Conservation (phyloP, 2,329 filamentous ascomycete species). For the Zasmidium cellare region DNA sequence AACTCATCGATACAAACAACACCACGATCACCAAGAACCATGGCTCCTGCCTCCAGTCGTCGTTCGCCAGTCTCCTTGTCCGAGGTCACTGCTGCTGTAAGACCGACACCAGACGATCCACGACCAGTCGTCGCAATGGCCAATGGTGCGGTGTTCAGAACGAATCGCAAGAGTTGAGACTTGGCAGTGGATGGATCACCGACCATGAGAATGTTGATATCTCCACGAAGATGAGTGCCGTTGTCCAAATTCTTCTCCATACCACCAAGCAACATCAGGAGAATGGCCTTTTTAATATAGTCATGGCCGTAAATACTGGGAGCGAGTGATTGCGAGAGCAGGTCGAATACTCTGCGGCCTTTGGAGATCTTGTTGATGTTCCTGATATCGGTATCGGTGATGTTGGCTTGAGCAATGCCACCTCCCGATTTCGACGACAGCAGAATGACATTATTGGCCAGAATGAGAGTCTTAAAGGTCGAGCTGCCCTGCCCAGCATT, state of each 20-base stretch:
- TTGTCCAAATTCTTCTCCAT: conserved; percentile 99
- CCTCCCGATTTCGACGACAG: conserved; percentile 95
- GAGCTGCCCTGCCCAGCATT: conserved; percentile 89
- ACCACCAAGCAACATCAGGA: conserved; percentile 91
- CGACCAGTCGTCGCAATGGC: conserved; percentile 97
- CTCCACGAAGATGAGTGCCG: conserved; percentile 93
- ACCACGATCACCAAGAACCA: conserved; percentile 95
- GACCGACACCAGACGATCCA: conserved; percentile 91
- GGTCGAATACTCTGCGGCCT: conserved; percentile 87
- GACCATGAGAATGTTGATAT: conserved; percentile 99
- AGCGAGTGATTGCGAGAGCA: conserved; percentile 89
- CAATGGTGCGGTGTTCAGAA: conserved; percentile 92
- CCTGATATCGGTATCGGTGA: conserved; percentile 94
- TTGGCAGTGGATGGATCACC: conserved; percentile 98
- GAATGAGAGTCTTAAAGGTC: conserved; percentile 88
- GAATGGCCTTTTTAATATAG: conserved; percentile 95
- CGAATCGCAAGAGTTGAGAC: conserved; percentile 95
- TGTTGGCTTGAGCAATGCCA: conserved; percentile 84
- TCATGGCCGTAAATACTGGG: conserved; percentile 97
- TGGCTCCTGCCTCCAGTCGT: conserved; percentile 92
- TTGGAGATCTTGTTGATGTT: conserved; percentile 98
- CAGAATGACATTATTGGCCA: conserved; percentile 93
- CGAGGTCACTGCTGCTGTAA: conserved; percentile 92
- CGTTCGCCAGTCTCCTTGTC: conserved; percentile 98
- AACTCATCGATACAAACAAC: conserved; percentile 99